These are phyloP conservation scores for Pleurotus eryngii DNA, from an alignment of 768 basidiomycete genomes.

Conservation along the genomic window DNA sequence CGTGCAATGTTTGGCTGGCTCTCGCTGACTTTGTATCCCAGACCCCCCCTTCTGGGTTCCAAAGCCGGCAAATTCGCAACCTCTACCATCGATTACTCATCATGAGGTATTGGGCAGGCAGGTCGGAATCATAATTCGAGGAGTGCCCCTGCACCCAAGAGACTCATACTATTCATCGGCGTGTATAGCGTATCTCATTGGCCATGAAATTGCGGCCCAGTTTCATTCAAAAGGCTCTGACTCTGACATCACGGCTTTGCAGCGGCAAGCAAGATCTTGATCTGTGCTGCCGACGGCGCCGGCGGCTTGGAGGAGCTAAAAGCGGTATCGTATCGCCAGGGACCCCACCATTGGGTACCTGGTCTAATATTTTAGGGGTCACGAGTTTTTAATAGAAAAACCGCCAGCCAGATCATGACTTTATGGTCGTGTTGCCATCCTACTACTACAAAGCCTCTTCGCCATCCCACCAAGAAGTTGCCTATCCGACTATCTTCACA, in stretches of 20 bases:
- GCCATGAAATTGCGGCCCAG: too few species aligned
- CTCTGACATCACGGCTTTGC: neutral
- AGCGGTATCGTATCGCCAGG: neutral
- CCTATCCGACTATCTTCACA: neutral
- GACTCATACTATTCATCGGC: too few species aligned
- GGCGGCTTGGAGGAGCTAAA: neutral
- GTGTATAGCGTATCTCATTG: too few species aligned
- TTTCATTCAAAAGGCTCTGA: too few species aligned
- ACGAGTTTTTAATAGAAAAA: neutral
- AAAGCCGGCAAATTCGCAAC: too few species aligned
- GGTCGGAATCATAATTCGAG: too few species aligned
- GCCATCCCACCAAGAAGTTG: neutral
- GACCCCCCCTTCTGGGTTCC: too few species aligned
- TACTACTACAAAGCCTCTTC: neutral
- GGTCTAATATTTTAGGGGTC: neutral
- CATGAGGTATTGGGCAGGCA: too few species aligned
- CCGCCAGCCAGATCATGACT: neutral
- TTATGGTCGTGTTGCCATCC: neutral
- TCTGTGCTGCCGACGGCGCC: neutral
- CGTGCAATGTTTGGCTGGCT: too few species aligned
- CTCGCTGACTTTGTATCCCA: too few species aligned
- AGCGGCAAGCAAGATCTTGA: neutral
- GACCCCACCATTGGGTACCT: neutral
- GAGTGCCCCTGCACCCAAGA: too few species aligned
- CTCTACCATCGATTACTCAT: too few species aligned